Evolutionary conservation across 2,329 filamentous ascomycete species (phyloP).

Genomic region (Shiraia bambusicola): DNA sequence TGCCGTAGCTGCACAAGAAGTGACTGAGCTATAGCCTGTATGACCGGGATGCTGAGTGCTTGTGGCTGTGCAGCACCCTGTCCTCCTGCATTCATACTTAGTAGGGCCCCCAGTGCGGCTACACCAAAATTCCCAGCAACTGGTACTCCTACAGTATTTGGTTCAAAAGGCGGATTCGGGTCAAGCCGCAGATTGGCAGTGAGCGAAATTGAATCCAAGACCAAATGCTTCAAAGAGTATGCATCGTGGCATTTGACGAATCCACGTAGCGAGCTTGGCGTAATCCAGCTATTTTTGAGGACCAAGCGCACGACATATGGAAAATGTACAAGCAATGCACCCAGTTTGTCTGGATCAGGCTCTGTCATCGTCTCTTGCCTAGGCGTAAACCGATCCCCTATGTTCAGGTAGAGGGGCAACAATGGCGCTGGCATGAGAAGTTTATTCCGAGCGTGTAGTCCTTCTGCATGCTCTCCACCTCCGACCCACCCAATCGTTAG

Average conservation of each 20-base stretch:
- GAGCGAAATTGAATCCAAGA: slow-evolving; percentile 66
- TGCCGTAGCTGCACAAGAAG: too few species aligned
- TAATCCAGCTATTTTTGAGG: slow-evolving; percentile 69
- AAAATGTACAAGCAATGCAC: slow-evolving; percentile 51
- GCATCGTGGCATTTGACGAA: slow-evolving; percentile 54
- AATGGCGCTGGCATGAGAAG: slow-evolving; percentile 65
- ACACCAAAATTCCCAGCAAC: slow-evolving; percentile 7
- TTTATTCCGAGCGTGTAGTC: slow-evolving; percentile 62
- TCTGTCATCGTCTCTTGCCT: slow-evolving; percentile 9
- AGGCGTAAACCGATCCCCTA: too few species aligned
- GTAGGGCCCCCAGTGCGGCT: slow-evolving; percentile 9
- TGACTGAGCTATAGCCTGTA: too few species aligned
- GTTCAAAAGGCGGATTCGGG: slow-evolving; percentile 6
- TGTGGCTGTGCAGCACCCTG: slow-evolving; percentile 1
- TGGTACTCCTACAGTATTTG: not conserved
- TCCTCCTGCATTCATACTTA: too few species aligned
- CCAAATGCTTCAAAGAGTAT: slow-evolving; percentile 54
- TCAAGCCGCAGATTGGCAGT: slow-evolving; percentile 40
- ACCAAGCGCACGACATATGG: slow-evolving; percentile 61
- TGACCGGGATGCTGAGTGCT: not conserved
- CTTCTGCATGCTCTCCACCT: slow-evolving; percentile 67
- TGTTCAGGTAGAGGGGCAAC: slow-evolving; percentile 32
- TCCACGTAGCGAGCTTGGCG: slow-evolving; percentile 58
- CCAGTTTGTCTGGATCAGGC: slow-evolving; percentile 14
- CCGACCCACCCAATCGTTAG: slow-evolving; percentile 67